These are phyloP conservation scores for Skeletonema marinoi DNA, from an alignment of 108 stramenopile species.

Conservation along the genomic window DNA sequence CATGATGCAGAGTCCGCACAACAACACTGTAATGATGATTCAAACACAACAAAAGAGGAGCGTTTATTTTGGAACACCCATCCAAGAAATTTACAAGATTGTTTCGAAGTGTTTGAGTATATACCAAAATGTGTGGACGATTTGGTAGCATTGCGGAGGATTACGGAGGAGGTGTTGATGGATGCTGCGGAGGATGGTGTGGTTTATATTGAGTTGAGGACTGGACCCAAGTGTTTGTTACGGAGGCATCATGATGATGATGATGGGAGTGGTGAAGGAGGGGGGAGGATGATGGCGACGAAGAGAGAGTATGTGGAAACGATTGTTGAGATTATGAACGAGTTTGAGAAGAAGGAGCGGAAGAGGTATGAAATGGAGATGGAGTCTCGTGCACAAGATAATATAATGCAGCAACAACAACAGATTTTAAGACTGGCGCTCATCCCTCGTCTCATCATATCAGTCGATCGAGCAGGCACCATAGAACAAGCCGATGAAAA, in stretches of 20 bases:
- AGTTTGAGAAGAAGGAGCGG: slow-evolving; percentile 53
- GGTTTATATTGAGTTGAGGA: slow-evolving; percentile 82
- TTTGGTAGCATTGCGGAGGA: slow-evolving; percentile 51
- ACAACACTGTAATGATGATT: slow-evolving; percentile 3
- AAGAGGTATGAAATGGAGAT: slow-evolving; percentile 30
- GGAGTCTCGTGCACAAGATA: not conserved
- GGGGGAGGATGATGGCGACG: not conserved
- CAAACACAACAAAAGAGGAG: too few relatives aligned
- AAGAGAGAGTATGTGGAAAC: slow-evolving; percentile 68
- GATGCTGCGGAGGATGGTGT: slow-evolving; percentile 80
- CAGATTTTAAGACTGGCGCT: slow-evolving; percentile 41
- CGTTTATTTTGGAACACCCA: slow-evolving; percentile 39
- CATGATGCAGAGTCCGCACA: not conserved
- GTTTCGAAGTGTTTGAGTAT: slow-evolving; percentile 84
- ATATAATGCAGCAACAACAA: not conserved
- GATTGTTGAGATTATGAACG: slow-evolving; percentile 53
- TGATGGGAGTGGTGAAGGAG: not conserved
- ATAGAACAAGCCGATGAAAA: slow-evolving; percentile 50
- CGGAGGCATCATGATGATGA: not conserved
- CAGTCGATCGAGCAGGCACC: slow-evolving; percentile 67
- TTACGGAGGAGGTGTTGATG: slow-evolving; percentile 71
- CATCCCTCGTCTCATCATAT: slow-evolving; percentile 66
- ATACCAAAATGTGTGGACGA: slow-evolving; percentile 74
- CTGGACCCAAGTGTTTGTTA: slow-evolving; percentile 76
- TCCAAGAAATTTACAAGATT: slow-evolving; percentile 66